Percentiles rank a stretch among this genome's conserved stretches.
Conservation (phyloP, 2,329 filamentous ascomycete species). For the Diplodia seriata region DNA sequence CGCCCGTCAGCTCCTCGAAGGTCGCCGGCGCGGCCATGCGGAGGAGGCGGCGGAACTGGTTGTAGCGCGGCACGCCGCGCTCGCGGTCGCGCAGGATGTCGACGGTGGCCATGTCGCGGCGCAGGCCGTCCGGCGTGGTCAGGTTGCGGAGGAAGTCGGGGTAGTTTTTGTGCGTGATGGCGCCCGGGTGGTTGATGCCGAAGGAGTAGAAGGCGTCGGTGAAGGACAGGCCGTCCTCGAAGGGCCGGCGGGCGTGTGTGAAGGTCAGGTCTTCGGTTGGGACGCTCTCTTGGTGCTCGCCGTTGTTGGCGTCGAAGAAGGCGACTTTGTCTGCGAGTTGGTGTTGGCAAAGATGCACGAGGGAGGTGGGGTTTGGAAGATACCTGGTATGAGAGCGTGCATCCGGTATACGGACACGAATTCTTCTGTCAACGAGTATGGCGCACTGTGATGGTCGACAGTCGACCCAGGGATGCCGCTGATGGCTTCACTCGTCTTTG, state of each 20-base stretch:
- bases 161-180: conserved; percentile 52
- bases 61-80: conserved; percentile 56
- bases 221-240: conserved; percentile 38
- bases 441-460: conserved; percentile 48
- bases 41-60: conserved; percentile 54
- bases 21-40: conserved; percentile 47
- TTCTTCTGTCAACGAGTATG: conserved; percentile 54
- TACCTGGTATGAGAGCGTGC: conserved; percentile 50
- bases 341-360: neutral
- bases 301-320: conserved; percentile 44
- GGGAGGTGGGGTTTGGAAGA: neutral
- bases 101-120: conserved; percentile 54
- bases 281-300: conserved; percentile 42
- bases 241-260: conserved; percentile 43
- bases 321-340: conserved; percentile 40
- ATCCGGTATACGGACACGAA: conserved; percentile 56
- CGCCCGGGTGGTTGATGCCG: conserved; percentile 57
- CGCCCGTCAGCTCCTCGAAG: conserved; percentile 53
- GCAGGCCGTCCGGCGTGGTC: conserved; percentile 51
- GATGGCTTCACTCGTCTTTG: conserved; percentile 49
- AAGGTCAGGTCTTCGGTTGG: conserved; percentile 47
- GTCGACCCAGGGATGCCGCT: conserved; percentile 51
- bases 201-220: conserved; percentile 52
- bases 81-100: conserved; percentile 58
- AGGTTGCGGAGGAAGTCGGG: conserved; percentile 53